A percentile compares a stretch with the other conserved stretches of the same genome.
Conservation (phyloP, 371 early-diverging fungal species). For the Batkoa obscura region DNA sequence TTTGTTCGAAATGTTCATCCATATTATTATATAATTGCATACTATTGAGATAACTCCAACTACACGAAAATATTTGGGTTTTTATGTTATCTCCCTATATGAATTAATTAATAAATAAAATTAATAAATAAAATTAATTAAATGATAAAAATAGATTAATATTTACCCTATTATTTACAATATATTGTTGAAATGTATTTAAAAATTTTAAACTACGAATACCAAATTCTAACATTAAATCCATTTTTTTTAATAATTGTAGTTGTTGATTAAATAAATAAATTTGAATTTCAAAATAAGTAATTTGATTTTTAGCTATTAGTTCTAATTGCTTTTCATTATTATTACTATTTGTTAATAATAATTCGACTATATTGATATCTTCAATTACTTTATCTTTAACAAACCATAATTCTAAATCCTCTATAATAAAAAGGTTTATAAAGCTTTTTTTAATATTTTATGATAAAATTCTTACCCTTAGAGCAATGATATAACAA, state of each 20-base stretch:
- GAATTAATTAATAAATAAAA: no score
- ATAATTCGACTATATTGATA: constrained; percentile 57
- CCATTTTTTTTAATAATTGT: no score
- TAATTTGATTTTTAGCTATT: constrained; percentile 16
- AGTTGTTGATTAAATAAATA: no score
- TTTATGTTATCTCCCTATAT: constrained; percentile 20
- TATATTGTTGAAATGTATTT: no score
- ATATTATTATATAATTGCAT: constrained; percentile 32
- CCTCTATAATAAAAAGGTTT: neutral
- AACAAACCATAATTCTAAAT: neutral
- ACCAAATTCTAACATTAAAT: no score
- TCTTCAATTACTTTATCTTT: constrained; percentile 11
- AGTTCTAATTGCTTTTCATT: constrained; percentile 22
- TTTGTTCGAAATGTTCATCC: constrained; percentile 50
- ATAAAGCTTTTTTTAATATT: neutral
- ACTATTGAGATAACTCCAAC: constrained; percentile 63
- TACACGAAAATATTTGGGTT: constrained; percentile 33
- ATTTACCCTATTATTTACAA: no score
- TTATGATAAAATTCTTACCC: constrained; percentile 16
- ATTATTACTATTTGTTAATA: constrained; percentile 19
- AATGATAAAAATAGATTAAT: no score
- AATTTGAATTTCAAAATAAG: constrained; percentile 17
- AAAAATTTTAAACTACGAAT: no score
- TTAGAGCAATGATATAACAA: constrained; percentile 68
- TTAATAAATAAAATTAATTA: no score